A percentile compares a stretch with the other conserved stretches of the same genome.
phyloP scores from a whole-genome alignment of 2,329 filamentous ascomycete species.

The Mariannaea elegans region DNA sequence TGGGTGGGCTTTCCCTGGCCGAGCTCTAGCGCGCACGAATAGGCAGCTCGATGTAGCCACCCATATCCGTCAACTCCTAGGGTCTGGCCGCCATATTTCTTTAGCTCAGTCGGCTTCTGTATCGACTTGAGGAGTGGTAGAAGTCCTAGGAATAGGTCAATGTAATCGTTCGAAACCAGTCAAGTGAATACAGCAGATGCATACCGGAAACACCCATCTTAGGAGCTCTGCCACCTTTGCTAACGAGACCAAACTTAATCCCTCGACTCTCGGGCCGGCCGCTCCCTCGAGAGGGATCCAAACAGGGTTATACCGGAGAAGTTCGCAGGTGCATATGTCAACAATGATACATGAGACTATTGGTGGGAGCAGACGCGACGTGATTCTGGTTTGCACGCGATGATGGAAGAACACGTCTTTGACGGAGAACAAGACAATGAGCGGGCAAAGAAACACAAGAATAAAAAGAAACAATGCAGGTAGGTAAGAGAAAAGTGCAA shows the following conservation, averaged over 20 bases:
- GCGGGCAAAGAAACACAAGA: background rate
- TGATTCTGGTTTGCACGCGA: conserved; percentile 30
- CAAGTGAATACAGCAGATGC: background rate
- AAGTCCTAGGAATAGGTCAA: conserved; percentile 67
- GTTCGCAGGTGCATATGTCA: conserved; percentile 26
- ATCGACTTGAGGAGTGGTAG: conserved; percentile 95
- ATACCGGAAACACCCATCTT: conserved; percentile 51
- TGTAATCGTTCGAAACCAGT: background rate
- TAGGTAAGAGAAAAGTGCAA: conserved; percentile 9
- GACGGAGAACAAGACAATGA: conserved; percentile 5
- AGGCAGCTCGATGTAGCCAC: conserved; percentile 94
- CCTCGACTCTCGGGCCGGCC: conserved; percentile 25
- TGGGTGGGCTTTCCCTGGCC: conserved; percentile 87
- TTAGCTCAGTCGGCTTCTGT: conserved; percentile 86
- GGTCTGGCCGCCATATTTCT: conserved; percentile 86
- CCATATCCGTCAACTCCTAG: conserved; percentile 97
- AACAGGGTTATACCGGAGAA: conserved; percentile 28
- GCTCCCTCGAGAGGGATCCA: conserved; percentile 28
- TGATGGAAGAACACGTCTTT: conserved; percentile 20
- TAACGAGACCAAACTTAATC: conserved; percentile 17
- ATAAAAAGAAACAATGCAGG: conserved; percentile 7
- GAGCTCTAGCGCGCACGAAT: conserved; percentile 89
- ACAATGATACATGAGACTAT: conserved; percentile 25
- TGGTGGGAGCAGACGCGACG: conserved; percentile 31
- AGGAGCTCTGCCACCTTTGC: conserved; percentile 22